Percentiles rank a stretch among this genome's conserved stretches.
Evolutionary conservation across 2,329 filamentous ascomycete species (phyloP).

Genomic region (Tricladium varicosporioides): DNA sequence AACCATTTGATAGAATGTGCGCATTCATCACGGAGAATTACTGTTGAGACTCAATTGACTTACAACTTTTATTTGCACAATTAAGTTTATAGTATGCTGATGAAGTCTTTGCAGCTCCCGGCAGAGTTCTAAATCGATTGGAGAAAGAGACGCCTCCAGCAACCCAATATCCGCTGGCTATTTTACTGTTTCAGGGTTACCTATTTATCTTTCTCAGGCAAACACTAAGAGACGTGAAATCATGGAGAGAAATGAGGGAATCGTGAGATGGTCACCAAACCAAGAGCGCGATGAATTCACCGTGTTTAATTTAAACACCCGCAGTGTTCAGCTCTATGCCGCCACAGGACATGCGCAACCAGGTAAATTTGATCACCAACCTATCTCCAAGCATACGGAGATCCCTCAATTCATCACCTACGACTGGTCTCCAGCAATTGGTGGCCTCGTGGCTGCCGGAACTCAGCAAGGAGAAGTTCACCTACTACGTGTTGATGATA

Average conservation of each 20-base stretch:
- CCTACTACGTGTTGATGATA: conserved; percentile 69
- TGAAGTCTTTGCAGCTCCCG: too few species aligned
- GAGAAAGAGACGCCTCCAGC: too few species aligned
- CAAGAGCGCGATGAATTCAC: conserved; percentile 58
- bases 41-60: too few species aligned
- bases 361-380: conserved; percentile 56
- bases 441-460: conserved; percentile 70
- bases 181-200: too few species aligned
- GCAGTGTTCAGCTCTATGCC: conserved; percentile 61
- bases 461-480: conserved; percentile 74
- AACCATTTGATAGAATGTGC: too few species aligned
- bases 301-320: conserved; percentile 63
- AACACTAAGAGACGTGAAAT: neutral
- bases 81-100: too few species aligned
- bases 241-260: conserved; percentile 43
- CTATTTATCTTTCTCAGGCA: too few species aligned
- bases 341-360: conserved; percentile 57
- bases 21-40: too few species aligned
- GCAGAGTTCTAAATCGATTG: too few species aligned
- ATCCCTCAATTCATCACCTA: conserved; percentile 63
- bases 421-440: conserved; percentile 63
- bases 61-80: too few species aligned
- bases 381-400: conserved; percentile 58
- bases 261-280: conserved; percentile 66
- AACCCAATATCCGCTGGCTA: too few species aligned